Evolutionary conservation across 768 basidiomycete species (phyloP).

Genomic region (Rhizopogon vesiculosus): DNA sequence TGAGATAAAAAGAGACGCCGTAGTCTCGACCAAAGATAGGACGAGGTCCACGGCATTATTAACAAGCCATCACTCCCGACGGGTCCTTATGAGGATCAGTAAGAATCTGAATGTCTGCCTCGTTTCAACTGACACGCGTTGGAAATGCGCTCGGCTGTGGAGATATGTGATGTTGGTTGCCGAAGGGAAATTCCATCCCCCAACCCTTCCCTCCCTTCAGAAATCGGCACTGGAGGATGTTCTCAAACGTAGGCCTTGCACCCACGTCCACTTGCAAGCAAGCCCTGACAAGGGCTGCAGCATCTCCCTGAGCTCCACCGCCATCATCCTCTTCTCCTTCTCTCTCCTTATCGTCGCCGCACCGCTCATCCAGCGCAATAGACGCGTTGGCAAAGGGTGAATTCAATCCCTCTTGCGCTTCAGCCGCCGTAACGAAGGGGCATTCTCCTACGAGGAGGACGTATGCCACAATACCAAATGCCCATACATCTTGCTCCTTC

Average conservation of each 20-base stretch:
- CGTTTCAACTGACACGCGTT: slow-evolving; percentile 20
- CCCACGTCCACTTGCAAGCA: slow-evolving; percentile 79
- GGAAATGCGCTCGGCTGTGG: slow-evolving; percentile 30
- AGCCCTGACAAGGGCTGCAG: slow-evolving; percentile 74
- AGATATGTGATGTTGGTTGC: slow-evolving; percentile 15
- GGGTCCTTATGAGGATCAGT: slow-evolving; percentile 4
- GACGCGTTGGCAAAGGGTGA: slow-evolving; percentile 75
- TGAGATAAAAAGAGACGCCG: slow-evolving; percentile 8
- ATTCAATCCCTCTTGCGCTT: slow-evolving; percentile 80
- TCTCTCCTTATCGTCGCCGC: slow-evolving; percentile 63
- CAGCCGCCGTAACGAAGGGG: slow-evolving; percentile 85
- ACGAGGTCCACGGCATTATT: slow-evolving; percentile 9
- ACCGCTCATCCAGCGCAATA: slow-evolving; percentile 76
- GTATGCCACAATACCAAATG: slow-evolving; percentile 94
- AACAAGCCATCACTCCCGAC: neutral
- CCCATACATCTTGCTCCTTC: slow-evolving; percentile 98
- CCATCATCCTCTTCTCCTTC: slow-evolving; percentile 80
- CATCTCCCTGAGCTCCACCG: slow-evolving; percentile 81
- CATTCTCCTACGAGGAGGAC: slow-evolving; percentile 92
- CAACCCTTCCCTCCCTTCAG: slow-evolving; percentile 76
- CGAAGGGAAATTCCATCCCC: slow-evolving; percentile 36
- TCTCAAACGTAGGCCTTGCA: slow-evolving; percentile 83
- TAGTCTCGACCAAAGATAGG: slow-evolving; percentile 5
- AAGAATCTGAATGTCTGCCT: neutral
- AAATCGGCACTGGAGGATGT: slow-evolving; percentile 76